Conservation (phyloP, 2,329 filamentous ascomycete genomes). For the Simplicillium aogashimaense region DNA sequence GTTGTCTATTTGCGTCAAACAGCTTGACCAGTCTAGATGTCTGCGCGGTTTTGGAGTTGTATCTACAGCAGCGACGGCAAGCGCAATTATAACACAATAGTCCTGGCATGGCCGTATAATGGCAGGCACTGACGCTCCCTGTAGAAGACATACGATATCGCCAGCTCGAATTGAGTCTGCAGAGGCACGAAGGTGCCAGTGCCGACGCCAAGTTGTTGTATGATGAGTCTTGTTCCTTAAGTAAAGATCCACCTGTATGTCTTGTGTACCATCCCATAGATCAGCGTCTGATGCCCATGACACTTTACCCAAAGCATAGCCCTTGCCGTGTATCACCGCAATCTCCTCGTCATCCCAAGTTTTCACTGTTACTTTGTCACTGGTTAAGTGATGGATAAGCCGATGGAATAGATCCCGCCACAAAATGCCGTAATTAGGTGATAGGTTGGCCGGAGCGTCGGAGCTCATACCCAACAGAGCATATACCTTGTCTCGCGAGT, state of each 20-base stretch:
- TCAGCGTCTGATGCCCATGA: not conserved
- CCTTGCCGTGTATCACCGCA: too few species aligned
- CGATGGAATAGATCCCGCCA: too few species aligned
- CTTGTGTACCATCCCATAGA: slow-evolving; percentile 1
- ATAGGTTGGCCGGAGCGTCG: not conserved
- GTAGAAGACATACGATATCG: slow-evolving; percentile 2
- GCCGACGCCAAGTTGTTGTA: not conserved
- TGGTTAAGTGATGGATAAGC: too few species aligned
- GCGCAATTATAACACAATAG: too few species aligned
- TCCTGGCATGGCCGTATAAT: too few species aligned
- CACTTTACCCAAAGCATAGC: not conserved
- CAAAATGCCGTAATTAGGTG: not conserved
- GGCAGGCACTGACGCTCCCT: not conserved
- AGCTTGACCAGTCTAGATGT: not conserved
- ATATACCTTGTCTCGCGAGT: slow-evolving; percentile 3
- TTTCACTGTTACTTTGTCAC: too few species aligned
- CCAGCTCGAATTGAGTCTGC: slow-evolving; percentile 1
- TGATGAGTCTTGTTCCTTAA: not conserved
- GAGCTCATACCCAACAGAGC: slow-evolving; percentile 5
- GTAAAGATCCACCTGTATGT: not conserved
- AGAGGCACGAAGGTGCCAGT: slow-evolving; percentile 1
- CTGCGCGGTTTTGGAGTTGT: too few species aligned
- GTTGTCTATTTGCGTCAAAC: too few species aligned
- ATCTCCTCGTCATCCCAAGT: too few species aligned
- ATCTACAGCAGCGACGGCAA: too few species aligned